phyloP scores from a whole-genome alignment of 257 asterid species.

The Rhazya stricta region DNA sequence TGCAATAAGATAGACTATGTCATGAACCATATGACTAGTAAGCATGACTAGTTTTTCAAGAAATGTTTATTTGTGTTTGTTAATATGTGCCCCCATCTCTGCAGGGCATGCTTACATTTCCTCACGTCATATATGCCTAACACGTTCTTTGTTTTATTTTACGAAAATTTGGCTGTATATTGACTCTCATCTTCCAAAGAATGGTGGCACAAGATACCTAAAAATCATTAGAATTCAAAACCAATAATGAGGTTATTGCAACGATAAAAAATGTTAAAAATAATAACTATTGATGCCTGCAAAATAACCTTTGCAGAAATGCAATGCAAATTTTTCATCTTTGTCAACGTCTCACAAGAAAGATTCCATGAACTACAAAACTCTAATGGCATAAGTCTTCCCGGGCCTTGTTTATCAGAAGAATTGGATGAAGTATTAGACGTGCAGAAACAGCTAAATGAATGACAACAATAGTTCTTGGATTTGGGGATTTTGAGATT shows the following conservation, averaged over 20 bases:
- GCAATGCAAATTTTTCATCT: neutral
- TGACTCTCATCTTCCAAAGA: constrained; percentile 12
- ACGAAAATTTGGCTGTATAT: constrained; percentile 24
- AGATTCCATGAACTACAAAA: neutral
- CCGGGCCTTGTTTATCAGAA: neutral
- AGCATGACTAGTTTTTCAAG: constrained; percentile 31
- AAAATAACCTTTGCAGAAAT: neutral
- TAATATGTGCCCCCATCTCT: constrained; percentile 17
- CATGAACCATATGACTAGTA: constrained; percentile 35
- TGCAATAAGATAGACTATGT: constrained; percentile 20
- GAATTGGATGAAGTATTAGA: no score
- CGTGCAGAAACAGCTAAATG: neutral
- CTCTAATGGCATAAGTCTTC: no score
- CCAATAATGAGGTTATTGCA: neutral
- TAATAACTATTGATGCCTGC: neutral
- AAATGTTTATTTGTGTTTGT: constrained; percentile 31
- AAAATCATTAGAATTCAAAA: constrained; percentile 11
- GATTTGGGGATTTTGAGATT: neutral
- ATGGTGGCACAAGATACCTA: constrained; percentile 9
- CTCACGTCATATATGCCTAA: constrained; percentile 30
- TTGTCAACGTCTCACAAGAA: constrained; percentile 2
- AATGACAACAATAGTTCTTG: neutral
- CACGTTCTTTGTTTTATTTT: constrained; percentile 44
- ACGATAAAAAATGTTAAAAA: neutral
- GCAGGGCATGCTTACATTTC: constrained; percentile 31